phyloP scores from a whole-genome alignment of 129 eudicot genomes.

The Gnaphalium uliginosum region DNA sequence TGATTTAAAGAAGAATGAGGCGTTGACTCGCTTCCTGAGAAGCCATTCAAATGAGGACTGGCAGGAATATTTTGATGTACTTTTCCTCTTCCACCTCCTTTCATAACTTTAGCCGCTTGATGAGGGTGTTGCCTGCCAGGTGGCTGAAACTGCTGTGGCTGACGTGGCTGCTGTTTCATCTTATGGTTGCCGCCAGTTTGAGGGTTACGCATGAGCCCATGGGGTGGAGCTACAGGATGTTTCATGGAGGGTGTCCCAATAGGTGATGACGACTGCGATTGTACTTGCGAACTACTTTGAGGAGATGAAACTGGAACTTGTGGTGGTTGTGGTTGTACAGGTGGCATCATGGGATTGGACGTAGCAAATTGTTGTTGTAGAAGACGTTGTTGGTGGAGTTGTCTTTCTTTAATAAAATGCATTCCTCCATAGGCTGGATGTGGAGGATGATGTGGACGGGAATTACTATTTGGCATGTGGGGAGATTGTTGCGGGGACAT shows the following conservation, averaged over 20 bases:
- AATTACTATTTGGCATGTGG: constrained; percentile 43
- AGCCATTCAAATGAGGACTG: constrained; percentile 53
- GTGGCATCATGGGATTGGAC: constrained; percentile 57
- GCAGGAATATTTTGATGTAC: constrained; percentile 44
- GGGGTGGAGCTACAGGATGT: constrained; percentile 49
- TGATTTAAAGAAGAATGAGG: constrained; percentile 43
- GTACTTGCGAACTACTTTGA: constrained; percentile 58
- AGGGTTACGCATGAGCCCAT: constrained; percentile 48
- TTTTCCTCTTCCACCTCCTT: constrained; percentile 49
- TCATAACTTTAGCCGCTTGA: constrained; percentile 51
- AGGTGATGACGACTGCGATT: constrained; percentile 57
- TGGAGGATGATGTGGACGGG: constrained; percentile 61
- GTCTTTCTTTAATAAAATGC: constrained; percentile 73
- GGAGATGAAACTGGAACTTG: constrained; percentile 68
- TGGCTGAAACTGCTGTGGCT: constrained; percentile 52
- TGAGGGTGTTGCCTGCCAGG: constrained; percentile 67
- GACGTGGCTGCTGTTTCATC: constrained; percentile 49
- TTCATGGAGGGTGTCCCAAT: constrained; percentile 31
- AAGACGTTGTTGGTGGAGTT: constrained; percentile 62
- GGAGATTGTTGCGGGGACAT: constrained; percentile 67
- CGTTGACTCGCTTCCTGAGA: constrained; percentile 43
- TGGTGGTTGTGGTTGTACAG: constrained; percentile 53
- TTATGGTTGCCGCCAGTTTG: constrained; percentile 52
- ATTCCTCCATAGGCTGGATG: constrained; percentile 66
- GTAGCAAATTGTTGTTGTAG: constrained; percentile 61